phyloP scores from a whole-genome alignment of 2,329 filamentous ascomycete species.

The Ophiostoma ulmi region DNA sequence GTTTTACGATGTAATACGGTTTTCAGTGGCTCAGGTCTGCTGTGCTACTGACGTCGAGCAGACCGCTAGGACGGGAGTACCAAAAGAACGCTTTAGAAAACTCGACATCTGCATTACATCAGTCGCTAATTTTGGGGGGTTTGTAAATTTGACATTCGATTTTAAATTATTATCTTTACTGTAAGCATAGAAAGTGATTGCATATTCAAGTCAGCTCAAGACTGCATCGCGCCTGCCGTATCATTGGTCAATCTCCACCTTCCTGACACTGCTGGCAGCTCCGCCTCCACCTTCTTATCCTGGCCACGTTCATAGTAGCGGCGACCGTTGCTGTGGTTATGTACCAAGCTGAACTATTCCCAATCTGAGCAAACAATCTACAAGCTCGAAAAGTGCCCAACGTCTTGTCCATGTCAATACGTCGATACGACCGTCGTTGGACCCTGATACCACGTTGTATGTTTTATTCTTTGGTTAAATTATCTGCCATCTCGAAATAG shows the following conservation, averaged over 20 bases:
- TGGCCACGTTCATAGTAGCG: neutral
- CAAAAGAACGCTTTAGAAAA: neutral
- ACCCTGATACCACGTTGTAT: slow-evolving; percentile 6
- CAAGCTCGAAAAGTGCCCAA: neutral
- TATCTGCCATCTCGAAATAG: neutral
- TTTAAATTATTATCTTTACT: no score
- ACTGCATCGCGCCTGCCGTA: neutral
- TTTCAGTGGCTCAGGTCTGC: neutral
- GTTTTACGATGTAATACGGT: neutral
- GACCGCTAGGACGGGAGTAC: neutral
- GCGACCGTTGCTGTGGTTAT: slow-evolving; percentile 15
- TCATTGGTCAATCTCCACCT: neutral
- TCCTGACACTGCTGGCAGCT: neutral
- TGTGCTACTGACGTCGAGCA: neutral
- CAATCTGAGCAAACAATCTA: slow-evolving; percentile 5
- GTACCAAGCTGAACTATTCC: neutral
- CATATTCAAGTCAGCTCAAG: neutral
- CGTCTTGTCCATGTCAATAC: neutral
- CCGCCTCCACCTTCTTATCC: neutral
- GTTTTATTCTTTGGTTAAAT: neutral
- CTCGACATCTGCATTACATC: neutral
- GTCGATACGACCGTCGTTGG: neutral
- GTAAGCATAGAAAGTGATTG: neutral
- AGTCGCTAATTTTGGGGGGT: neutral
- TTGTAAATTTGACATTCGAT: neutral